These are phyloP conservation scores for Suhomyces coccinellae DNA, from an alignment of 1,139 yeast species.

Conservation along the genomic window DNA sequence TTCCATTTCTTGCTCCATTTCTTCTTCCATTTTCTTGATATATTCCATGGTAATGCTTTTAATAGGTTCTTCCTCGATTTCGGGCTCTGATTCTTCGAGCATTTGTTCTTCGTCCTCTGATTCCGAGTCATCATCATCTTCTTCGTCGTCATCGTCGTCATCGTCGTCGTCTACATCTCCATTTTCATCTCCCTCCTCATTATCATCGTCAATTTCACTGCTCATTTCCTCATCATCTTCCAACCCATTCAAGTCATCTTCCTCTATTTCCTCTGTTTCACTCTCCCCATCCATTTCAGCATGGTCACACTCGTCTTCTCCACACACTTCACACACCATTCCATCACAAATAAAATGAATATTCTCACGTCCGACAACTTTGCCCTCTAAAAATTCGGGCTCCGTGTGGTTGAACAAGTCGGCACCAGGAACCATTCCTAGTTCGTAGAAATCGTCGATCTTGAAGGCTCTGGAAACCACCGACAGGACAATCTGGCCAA, in stretches of 20 bases:
- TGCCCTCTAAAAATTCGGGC: constrained; percentile 23
- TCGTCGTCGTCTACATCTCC: constrained; percentile 7
- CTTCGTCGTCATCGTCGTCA: constrained; percentile 9
- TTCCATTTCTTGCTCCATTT: constrained; percentile 33
- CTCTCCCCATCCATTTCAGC: constrained; percentile 26
- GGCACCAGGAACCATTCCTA: constrained; percentile 86
- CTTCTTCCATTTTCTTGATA: constrained; percentile 32
- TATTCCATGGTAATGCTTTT: constrained; percentile 40
- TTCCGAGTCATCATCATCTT: constrained; percentile 6
- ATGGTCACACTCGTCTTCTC: constrained; percentile 62
- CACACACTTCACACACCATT: constrained; percentile 74
- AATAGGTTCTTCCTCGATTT: constrained; percentile 14
- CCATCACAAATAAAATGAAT: constrained; percentile 75
- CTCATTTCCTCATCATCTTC: constrained; percentile 16
- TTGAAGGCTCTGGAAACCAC: constrained; percentile 80
- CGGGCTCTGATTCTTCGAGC: constrained; percentile 5
- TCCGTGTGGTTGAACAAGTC: constrained; percentile 80
- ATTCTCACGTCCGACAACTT: constrained; percentile 45
- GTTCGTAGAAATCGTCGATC: constrained; percentile 71
- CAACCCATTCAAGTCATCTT: not conserved
- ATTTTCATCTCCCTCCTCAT: constrained; percentile 7
- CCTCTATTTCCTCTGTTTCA: constrained; percentile 24
- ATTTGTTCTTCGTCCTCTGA: constrained; percentile 7
- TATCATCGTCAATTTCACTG: constrained; percentile 20
- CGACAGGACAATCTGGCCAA: constrained; percentile 55